These are phyloP conservation scores for Podila epicladia DNA, from an alignment of 192 early-diverging fungal genomes.

Conservation along the genomic window DNA sequence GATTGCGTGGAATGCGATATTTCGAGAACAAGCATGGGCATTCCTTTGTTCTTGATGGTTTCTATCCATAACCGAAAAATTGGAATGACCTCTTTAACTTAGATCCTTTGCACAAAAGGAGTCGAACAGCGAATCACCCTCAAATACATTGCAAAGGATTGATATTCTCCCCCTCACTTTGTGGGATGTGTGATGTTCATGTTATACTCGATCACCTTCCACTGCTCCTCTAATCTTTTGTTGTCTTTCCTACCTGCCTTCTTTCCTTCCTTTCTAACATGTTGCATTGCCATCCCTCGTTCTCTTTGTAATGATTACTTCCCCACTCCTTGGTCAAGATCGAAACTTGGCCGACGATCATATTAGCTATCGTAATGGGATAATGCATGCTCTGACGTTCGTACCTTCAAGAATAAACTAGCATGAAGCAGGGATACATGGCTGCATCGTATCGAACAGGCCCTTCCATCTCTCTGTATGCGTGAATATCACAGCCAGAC, in stretches of 20 bases:
- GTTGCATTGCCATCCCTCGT: background rate
- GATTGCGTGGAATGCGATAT: background rate
- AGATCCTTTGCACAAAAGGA: too few relatives aligned
- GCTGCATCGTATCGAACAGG: background rate
- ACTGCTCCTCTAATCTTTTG: background rate
- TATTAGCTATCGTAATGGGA: too few relatives aligned
- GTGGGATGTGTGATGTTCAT: too few relatives aligned
- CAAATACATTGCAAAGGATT: background rate
- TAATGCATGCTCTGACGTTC: too few relatives aligned
- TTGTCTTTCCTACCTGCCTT: background rate
- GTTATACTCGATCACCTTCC: background rate
- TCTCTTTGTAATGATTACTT: background rate
- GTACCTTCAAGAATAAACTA: too few relatives aligned
- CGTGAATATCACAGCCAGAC: background rate
- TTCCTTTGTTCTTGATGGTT: background rate
- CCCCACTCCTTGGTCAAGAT: too few relatives aligned
- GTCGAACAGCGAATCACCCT: background rate
- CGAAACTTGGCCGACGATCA: too few relatives aligned
- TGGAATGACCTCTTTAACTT: too few relatives aligned
- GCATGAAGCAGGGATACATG: background rate
- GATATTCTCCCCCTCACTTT: background rate
- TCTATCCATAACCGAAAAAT: conserved; percentile 2
- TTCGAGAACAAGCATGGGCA: background rate
- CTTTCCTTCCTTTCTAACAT: background rate
- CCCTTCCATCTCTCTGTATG: background rate